A percentile compares a stretch with the other conserved stretches of the same genome.
Evolutionary conservation across 768 basidiomycete genomes (phyloP).

Genomic region (Psilocybe cubensis): DNA sequence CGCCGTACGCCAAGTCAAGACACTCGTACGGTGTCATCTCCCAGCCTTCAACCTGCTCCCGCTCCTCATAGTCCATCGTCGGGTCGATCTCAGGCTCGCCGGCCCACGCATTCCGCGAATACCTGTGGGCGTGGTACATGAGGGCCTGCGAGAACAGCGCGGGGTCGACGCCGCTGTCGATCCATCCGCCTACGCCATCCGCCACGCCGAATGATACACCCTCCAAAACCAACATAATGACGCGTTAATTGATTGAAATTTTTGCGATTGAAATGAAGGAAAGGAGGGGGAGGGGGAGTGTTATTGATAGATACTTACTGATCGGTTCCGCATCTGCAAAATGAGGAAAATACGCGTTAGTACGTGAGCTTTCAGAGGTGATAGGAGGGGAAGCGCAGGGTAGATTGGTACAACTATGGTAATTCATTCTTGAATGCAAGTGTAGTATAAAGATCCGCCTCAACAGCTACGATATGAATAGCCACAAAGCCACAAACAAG

Average conservation of each 20-base stretch:
- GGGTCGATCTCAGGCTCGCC: slow-evolving; percentile 86
- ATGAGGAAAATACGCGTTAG: slow-evolving; percentile 14
- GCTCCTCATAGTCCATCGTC: slow-evolving; percentile 70
- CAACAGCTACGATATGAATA: too few relatives aligned
- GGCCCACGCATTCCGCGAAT: slow-evolving; percentile 74
- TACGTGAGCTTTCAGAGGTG: not conserved
- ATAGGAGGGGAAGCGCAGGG: not conserved
- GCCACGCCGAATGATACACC: slow-evolving; percentile 84
- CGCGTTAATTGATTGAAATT: slow-evolving; percentile 4
- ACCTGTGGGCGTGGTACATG: slow-evolving; percentile 84
- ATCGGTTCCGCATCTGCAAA: slow-evolving; percentile 72
- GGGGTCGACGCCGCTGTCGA: slow-evolving; percentile 80
- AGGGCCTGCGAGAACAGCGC: slow-evolving; percentile 89
- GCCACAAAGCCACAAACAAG: not conserved
- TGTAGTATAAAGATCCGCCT: too few relatives aligned
- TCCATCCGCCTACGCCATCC: slow-evolving; percentile 95
- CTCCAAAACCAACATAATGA: slow-evolving; percentile 44
- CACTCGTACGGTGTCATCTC: slow-evolving; percentile 76
- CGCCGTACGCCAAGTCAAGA: slow-evolving; percentile 71
- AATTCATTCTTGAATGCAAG: not conserved
- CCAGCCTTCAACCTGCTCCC: slow-evolving; percentile 72
- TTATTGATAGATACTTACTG: slow-evolving; percentile 54
- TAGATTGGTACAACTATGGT: not conserved
- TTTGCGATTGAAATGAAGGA: slow-evolving; percentile 3
- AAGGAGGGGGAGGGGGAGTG: slow-evolving; percentile 27